A percentile compares a stretch with the other conserved stretches of the same genome.
Evolutionary conservation across 495 filamentous ascomycete genomes (phyloP).

Genomic region (Saxophila tyrrhenica): DNA sequence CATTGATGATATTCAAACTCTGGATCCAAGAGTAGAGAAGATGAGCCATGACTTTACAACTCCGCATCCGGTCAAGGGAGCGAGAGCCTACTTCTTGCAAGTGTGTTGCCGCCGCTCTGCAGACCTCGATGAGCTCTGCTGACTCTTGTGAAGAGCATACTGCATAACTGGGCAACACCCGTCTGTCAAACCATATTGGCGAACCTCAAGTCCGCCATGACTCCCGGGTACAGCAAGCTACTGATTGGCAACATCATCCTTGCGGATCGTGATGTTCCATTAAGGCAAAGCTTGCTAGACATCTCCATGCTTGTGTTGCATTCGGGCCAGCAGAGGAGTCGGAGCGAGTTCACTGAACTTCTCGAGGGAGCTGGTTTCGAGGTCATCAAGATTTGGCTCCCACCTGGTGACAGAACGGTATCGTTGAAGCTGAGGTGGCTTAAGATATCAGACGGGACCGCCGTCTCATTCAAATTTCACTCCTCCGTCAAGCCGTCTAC

Average conservation of each 20-base stretch:
- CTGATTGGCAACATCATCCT: constrained; percentile 13
- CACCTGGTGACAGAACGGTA: constrained; percentile 6
- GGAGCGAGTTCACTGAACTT: constrained; percentile 6
- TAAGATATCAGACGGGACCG: background rate
- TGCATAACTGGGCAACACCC: background rate
- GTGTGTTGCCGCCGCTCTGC: background rate
- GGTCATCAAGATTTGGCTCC: constrained; percentile 10
- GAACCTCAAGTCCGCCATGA: constrained; percentile 7
- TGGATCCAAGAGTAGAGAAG: constrained; percentile 8
- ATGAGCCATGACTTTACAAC: constrained; percentile 10
- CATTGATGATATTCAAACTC: constrained; percentile 8
- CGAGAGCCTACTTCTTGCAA: constrained; percentile 1
- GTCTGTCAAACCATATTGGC: constrained; percentile 10
- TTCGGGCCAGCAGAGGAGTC: constrained; percentile 7
- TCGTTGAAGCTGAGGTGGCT: constrained; percentile 9
- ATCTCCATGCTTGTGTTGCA: constrained; percentile 13
- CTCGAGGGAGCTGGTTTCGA: constrained; percentile 7
- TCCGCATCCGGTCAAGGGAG: constrained; percentile 15
- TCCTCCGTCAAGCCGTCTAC: too few species aligned
- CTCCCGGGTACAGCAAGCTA: constrained; percentile 11
- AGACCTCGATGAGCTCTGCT: constrained; percentile 4
- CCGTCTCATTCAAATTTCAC: background rate
- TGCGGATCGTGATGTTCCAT: constrained; percentile 5
- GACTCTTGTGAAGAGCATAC: constrained; percentile 8
- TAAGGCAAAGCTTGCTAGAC: constrained; percentile 6